These are phyloP conservation scores for Planoprotostelium fungivorum DNA, from an alignment of 78 protist species.

Conservation along the genomic window DNA sequence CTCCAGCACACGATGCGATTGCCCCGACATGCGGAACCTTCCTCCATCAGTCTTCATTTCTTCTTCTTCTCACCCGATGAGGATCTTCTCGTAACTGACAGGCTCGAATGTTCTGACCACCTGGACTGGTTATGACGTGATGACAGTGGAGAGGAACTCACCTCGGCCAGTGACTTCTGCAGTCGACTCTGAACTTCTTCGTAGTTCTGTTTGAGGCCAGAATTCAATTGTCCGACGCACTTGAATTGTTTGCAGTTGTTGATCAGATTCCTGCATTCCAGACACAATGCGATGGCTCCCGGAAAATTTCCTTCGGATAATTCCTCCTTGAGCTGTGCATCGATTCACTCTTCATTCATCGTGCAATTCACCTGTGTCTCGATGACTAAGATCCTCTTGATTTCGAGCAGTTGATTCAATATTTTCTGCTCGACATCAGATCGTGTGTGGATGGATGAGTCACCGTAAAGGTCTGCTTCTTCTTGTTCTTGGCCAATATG, in stretches of 20 bases:
- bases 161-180: slow-evolving; percentile 14
- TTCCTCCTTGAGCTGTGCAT: slow-evolving; percentile 3
- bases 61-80: not conserved
- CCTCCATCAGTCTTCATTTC: not conserved
- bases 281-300: slow-evolving; percentile 21
- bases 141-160: not conserved
- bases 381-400: slow-evolving; percentile 18
- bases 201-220: slow-evolving; percentile 34
- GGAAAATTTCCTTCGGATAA: slow-evolving; percentile 57
- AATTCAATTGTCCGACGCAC: slow-evolving; percentile 31
- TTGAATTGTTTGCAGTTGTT: slow-evolving; percentile 24
- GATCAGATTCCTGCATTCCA: slow-evolving; percentile 29
- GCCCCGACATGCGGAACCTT: not conserved
- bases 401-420: slow-evolving; percentile 23
- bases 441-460: not conserved
- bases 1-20: not conserved
- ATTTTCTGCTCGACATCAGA: slow-evolving; percentile 11
- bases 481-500: slow-evolving; percentile 31
- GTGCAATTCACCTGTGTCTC: slow-evolving; percentile 24
- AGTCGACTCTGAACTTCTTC: slow-evolving; percentile 40
- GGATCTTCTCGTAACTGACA: not conserved
- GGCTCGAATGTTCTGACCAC: not conserved
- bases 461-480: slow-evolving; percentile 5
- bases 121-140: not conserved
- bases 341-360: not conserved